Percentiles rank a stretch among this genome's conserved stretches.
phyloP scores from a whole-genome alignment of 1,284 basidiomycete genomes.

The Agaricales sp. region DNA sequence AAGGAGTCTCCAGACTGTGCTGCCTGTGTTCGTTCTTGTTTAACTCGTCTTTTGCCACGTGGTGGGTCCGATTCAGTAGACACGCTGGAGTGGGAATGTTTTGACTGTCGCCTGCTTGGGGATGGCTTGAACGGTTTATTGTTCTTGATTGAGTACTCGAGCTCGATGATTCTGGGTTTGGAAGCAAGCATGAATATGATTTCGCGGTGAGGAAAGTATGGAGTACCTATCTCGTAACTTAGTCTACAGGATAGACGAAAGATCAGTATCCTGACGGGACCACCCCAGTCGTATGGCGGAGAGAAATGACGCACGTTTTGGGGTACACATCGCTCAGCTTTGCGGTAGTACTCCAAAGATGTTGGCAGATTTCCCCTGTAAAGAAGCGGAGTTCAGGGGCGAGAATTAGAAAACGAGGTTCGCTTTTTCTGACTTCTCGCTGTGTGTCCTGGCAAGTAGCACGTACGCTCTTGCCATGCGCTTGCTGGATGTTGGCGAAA shows the following conservation, averaged over 20 bases:
- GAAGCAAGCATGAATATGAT: slow-evolving; percentile 12
- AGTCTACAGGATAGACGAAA: no score
- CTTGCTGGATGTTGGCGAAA: slow-evolving; percentile 64
- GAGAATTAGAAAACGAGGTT: slow-evolving; percentile 3
- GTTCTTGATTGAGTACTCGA: slow-evolving; percentile 61
- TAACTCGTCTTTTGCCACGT: no score
- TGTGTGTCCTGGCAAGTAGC: slow-evolving; percentile 63
- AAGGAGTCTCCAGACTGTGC: no score
- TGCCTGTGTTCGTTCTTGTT: no score
- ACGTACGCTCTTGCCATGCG: slow-evolving; percentile 69
- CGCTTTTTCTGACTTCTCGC: slow-evolving; percentile 35
- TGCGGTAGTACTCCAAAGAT: slow-evolving; percentile 65
- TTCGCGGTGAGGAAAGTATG: no score
- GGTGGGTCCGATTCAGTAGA: no score
- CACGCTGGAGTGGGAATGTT: slow-evolving; percentile 16
- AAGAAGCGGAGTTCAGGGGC: slow-evolving; percentile 3
- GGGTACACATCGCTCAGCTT: slow-evolving; percentile 66
- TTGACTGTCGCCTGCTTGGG: slow-evolving; percentile 37
- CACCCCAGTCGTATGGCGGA: slow-evolving; percentile 9
- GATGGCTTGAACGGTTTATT: slow-evolving; percentile 48
- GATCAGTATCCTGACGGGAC: no score
- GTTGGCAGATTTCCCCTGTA: slow-evolving; percentile 58
- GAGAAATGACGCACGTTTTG: slow-evolving; percentile 37
- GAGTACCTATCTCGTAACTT: no score
- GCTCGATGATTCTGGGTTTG: slow-evolving; percentile 54